Evolutionary conservation across 352 stramenopile species (phyloP).

Genomic region (Thalassiosira gravida): DNA sequence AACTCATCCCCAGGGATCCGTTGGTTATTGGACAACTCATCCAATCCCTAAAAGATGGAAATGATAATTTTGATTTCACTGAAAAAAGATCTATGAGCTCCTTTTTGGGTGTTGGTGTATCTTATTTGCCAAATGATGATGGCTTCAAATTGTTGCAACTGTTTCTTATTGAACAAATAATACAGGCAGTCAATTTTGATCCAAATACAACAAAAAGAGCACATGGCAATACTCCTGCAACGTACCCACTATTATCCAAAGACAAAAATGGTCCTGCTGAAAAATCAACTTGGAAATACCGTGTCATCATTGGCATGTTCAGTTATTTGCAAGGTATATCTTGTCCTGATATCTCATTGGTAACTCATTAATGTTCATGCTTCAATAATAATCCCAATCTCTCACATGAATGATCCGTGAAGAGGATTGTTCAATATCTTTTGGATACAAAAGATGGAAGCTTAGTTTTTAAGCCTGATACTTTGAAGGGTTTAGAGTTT

Average conservation of each 20-base stretch:
- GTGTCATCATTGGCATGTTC: constrained; percentile 55
- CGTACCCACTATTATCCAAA: background rate
- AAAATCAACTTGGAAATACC: constrained; percentile 18
- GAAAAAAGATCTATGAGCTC: constrained; percentile 31
- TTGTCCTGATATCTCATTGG: constrained; percentile 46
- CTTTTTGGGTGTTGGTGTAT: constrained; percentile 45
- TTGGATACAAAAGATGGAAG: constrained; percentile 38
- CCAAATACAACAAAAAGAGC: background rate
- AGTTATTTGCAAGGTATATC: constrained; percentile 38
- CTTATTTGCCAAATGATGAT: background rate
- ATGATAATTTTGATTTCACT: constrained; percentile 37
- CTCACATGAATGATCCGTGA: constrained; percentile 41
- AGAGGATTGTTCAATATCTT: constrained; percentile 54
- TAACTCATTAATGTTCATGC: constrained; percentile 55
- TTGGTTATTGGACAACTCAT: constrained; percentile 32
- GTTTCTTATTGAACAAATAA: constrained; percentile 37
- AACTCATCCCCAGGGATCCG: constrained; percentile 10
- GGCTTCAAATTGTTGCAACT: constrained; percentile 29
- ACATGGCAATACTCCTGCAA: background rate
- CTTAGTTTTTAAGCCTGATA: constrained; percentile 44
- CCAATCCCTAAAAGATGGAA: constrained; percentile 10
- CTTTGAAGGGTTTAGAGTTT: constrained; percentile 28
- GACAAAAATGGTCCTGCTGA: background rate
- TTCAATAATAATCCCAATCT: constrained; percentile 44
- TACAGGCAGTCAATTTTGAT: constrained; percentile 24